Base-by-base conservation (phyloP, 768 basidiomycete species). In the Hebeloma cylindrosporum region DNA sequence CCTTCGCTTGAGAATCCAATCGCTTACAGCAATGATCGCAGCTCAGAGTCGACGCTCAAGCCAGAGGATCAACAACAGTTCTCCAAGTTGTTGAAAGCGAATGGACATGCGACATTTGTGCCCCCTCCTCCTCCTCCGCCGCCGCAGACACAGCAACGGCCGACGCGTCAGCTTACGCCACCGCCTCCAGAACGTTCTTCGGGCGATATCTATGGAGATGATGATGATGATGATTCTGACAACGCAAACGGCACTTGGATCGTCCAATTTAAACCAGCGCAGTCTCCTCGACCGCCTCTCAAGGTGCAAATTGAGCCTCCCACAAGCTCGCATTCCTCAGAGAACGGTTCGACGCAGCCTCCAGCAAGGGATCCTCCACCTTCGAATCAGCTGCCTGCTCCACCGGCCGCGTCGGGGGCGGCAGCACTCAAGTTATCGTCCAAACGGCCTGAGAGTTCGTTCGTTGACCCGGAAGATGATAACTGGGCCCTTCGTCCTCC, bases 401-500 rank as follows among this genome's bases (percentile, higher is more conserved):
- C 45, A 26, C 17, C 41, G 32, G 14, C 41, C 39, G 17, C 18
- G 38, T 27, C 10, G 28, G 30, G 39, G 36, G n/a, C 38, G 2
- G 26, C 51, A 3, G 27, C 29, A 14, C 25, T 37, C 10, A 23
- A 36, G n/a, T n/a, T 40, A 9, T 33, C 46, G n/a, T 20, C 46
- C 44, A 62, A 52, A 47, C 64, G 46, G 41, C 61, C 57, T 54
- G 60, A 70, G 34, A 85, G 75, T 53, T 81, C 82, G 4, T 87
- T 90, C 52, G 80, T 76, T 10, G 74, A 78, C 49, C 72, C 70
- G 40, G 71, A 76, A 49, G 84, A 82, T 54, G 75, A 78, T 44
- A 85, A 86, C 16, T 96, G 92, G 93, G 88, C 89, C 27, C 82
- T 85, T 48, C 88, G 93, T 56, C 94, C 94, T 21, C 81, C 84